A percentile compares a stretch with the other conserved stretches of the same genome.
These are phyloP conservation scores for Sanghuangporus baumii DNA, from an alignment of 1,284 basidiomycete species.

Conservation along the genomic window DNA sequence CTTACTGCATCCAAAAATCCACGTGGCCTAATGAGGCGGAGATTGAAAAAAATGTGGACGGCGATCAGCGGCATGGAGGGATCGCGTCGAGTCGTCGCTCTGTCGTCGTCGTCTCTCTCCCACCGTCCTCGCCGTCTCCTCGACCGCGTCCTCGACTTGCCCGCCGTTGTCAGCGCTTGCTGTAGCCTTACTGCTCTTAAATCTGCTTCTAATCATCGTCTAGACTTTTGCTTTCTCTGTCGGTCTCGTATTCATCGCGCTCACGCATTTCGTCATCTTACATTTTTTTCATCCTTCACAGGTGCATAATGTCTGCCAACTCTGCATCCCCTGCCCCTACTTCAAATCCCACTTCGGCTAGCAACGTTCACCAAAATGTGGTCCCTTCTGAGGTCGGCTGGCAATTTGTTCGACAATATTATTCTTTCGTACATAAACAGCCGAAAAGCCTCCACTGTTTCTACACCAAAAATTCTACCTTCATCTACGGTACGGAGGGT, in stretches of 20 bases:
- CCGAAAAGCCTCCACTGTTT: constrained; percentile 97
- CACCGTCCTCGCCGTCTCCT: background rate
- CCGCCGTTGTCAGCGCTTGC: constrained; percentile 3
- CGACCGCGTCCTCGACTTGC: background rate
- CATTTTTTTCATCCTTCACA: background rate
- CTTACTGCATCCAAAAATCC: background rate
- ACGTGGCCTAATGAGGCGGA: background rate
- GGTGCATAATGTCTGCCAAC: constrained; percentile 2
- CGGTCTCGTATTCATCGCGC: constrained; percentile 19
- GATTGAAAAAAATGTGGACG: background rate
- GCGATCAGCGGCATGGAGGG: background rate
- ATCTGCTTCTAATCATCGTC: background rate
- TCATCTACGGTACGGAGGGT: constrained; percentile 93
- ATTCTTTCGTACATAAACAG: constrained; percentile 97
- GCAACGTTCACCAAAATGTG: constrained; percentile 31
- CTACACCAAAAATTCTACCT: constrained; percentile 97
- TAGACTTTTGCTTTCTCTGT: constrained; percentile 27
- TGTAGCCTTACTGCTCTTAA: constrained; percentile 1
- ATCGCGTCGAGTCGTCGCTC: background rate
- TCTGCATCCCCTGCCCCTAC: background rate
- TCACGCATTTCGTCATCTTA: background rate
- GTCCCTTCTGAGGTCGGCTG: constrained; percentile 89
- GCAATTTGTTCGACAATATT: constrained; percentile 97
- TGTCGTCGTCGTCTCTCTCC: background rate
- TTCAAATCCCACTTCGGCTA: background rate